Evolutionary conservation across 2,329 filamentous ascomycete species (phyloP), one percentile per base, ranked within the genome.

Genomic region (Camillea tinctor): DNA sequence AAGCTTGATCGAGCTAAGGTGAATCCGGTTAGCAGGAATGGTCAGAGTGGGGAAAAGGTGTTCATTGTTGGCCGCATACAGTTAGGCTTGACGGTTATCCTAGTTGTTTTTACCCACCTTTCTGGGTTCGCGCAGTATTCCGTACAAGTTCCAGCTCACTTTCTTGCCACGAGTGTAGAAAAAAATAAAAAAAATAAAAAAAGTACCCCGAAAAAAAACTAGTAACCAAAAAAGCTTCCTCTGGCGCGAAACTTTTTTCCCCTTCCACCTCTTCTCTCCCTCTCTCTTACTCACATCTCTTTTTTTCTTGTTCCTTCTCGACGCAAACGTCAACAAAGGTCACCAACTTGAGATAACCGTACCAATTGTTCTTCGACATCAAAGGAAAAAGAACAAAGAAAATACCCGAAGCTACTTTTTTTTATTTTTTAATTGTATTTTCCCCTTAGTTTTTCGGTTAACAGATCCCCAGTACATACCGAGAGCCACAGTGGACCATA

Each of bases 281-380:
- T n/a, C 21, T 44, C 20, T 56, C 55, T 54, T 36, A 23, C n/a
- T n/a, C n/a, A n/a, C n/a, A n/a, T n/a, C n/a, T 36, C 17, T 17
- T n/a, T 19, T 52, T 50, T 57, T 50, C 49, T 21, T 23, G 21
- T 13, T 11, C 26, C 26, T 30, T 30, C 49, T 23, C 9, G 49
- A 21, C 49, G 58, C 58, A 58, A 56, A 56, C 54, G 56, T 53
- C 59, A 24, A 60, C 54, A 65, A 54, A 61, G 44, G 17, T 19
- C 20, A 6, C 26, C 48, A 17, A 30, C 54, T 55, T 26, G 20
- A 30, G 26, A 8, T 24, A 11, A 15, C 53, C 4, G 17, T 24
- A 19, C 22, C 17, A 20, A 26, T 55, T 51, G 20, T 52, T 1
- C 20, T 49, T 4, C 3, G 13, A 44, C 19, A 15, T 40, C 36